Percentiles rank a stretch among this genome's conserved stretches.
Evolutionary conservation across 2,329 filamentous ascomycete species (phyloP).

Genomic region (Hirsutella rhossiliensis): DNA sequence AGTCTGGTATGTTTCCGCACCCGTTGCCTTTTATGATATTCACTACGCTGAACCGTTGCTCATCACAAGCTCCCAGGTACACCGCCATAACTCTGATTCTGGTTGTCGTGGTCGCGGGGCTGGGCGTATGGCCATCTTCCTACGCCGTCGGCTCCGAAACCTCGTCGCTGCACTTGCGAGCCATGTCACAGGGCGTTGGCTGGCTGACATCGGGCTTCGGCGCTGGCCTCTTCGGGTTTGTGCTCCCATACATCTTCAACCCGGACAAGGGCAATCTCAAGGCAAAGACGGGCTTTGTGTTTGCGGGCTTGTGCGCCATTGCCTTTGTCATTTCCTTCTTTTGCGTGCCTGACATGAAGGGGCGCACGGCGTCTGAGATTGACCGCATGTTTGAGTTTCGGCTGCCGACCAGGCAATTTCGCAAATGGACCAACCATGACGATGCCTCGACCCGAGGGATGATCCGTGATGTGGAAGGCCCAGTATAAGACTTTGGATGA

Average conservation of each 20-base stretch:
- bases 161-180: constrained; percentile 28
- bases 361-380: constrained; percentile 32
- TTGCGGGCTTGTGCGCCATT: constrained; percentile 21
- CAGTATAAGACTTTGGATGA: background rate
- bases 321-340: constrained; percentile 27
- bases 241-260: constrained; percentile 32
- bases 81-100: constrained; percentile 26
- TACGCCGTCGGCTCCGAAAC: constrained; percentile 30
- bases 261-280: constrained; percentile 21
- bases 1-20: constrained; percentile 6
- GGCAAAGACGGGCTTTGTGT: constrained; percentile 29
- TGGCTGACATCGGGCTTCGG: constrained; percentile 27
- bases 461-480: background rate
- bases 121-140: constrained; percentile 29
- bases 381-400: constrained; percentile 24
- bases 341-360: constrained; percentile 41
- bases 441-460: background rate
- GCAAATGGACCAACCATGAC: background rate
- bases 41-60: background rate
- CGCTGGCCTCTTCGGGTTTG: constrained; percentile 29
- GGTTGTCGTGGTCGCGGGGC: constrained; percentile 27
- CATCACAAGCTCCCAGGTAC: background rate
- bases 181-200: constrained; percentile 29
- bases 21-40: background rate
- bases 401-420: constrained; percentile 15